Percentiles rank a stretch among this genome's conserved stretches.
These are phyloP conservation scores for Acrocalymma vagum DNA, from an alignment of 2,329 filamentous ascomycete species.

Conservation along the genomic window DNA sequence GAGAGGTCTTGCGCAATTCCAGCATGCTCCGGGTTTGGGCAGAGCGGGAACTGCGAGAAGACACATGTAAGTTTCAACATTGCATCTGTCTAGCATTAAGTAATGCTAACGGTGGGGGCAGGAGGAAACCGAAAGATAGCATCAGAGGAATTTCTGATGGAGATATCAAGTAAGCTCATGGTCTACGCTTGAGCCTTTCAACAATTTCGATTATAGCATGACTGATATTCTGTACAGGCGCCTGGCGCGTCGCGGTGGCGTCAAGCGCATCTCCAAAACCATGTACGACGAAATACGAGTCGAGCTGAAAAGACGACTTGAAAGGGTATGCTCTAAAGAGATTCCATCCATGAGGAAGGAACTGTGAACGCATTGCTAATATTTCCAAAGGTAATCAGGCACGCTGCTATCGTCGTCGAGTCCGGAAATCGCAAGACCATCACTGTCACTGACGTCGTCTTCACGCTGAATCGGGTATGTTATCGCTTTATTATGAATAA, in stretches of 20 bases:
- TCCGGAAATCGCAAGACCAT: slow-evolving; percentile 38
- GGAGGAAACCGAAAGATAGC: slow-evolving; percentile 41
- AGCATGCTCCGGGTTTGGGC: too few species aligned
- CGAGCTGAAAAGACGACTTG: slow-evolving; percentile 61
- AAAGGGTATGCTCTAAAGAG: slow-evolving; percentile 29
- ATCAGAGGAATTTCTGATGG: slow-evolving; percentile 44
- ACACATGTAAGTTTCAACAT: slow-evolving; percentile 32
- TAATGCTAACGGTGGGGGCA: slow-evolving; percentile 19
- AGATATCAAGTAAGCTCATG: slow-evolving; percentile 45
- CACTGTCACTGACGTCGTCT: slow-evolving; percentile 38
- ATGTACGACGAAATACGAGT: slow-evolving; percentile 71
- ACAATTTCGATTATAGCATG: background rate
- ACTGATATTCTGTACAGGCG: slow-evolving; percentile 55
- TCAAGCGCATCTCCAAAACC: slow-evolving; percentile 72
- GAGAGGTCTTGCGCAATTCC: too few species aligned
- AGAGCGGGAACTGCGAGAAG: slow-evolving; percentile 26
- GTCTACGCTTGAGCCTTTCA: background rate
- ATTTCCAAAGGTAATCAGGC: slow-evolving; percentile 26
- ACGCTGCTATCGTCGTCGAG: slow-evolving; percentile 35
- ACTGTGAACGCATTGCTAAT: slow-evolving; percentile 1
- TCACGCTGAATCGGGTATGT: slow-evolving; percentile 39
- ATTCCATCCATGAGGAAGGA: too few species aligned
- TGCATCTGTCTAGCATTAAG: too few species aligned
- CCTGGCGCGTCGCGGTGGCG: slow-evolving; percentile 77
- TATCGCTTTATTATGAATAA: background rate